These are phyloP conservation scores for Thecaphora thlaspeos DNA, from an alignment of 1,284 basidiomycete genomes.

Conservation along the genomic window DNA sequence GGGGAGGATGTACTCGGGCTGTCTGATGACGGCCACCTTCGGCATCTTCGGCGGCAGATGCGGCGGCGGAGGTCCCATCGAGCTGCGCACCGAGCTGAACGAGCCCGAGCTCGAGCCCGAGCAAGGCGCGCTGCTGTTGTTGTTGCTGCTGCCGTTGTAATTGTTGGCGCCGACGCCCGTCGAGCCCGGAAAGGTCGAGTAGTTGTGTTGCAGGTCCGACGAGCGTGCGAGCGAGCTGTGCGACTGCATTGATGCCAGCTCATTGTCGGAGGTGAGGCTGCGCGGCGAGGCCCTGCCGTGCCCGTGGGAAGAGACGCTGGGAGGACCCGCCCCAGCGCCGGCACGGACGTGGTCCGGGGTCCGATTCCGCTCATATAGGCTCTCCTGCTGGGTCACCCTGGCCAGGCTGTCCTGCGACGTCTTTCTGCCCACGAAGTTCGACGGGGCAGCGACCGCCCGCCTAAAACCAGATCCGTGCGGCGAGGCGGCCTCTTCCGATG, in stretches of 20 bases:
- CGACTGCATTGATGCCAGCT: background rate
- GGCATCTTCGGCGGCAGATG: conserved; percentile 27
- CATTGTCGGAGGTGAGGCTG: background rate
- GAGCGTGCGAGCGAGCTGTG: background rate
- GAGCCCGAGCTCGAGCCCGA: background rate
- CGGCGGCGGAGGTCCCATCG: conserved; percentile 20
- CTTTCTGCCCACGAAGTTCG: conserved; percentile 9
- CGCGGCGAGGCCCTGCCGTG: background rate
- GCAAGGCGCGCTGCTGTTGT: background rate
- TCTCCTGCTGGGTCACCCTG: conserved; percentile 2
- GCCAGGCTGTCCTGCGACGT: conserved; percentile 21
- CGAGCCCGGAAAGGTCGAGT: background rate
- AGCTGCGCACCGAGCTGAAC: conserved; percentile 14
- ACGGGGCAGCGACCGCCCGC: background rate
- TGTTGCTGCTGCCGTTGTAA: too few relatives aligned
- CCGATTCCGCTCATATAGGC: background rate
- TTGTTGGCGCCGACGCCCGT: too few relatives aligned
- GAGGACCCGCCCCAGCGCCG: too few relatives aligned
- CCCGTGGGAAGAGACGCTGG: background rate
- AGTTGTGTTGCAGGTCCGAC: background rate
- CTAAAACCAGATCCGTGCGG: conserved; percentile 5
- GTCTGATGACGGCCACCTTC: conserved; percentile 6
- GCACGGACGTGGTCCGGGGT: background rate
- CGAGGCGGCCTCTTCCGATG: background rate
- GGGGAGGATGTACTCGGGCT: conserved; percentile 39